These are phyloP conservation scores for Scleromitrula shiraiana DNA, from an alignment of 2,329 filamentous ascomycete species.

Conservation along the genomic window DNA sequence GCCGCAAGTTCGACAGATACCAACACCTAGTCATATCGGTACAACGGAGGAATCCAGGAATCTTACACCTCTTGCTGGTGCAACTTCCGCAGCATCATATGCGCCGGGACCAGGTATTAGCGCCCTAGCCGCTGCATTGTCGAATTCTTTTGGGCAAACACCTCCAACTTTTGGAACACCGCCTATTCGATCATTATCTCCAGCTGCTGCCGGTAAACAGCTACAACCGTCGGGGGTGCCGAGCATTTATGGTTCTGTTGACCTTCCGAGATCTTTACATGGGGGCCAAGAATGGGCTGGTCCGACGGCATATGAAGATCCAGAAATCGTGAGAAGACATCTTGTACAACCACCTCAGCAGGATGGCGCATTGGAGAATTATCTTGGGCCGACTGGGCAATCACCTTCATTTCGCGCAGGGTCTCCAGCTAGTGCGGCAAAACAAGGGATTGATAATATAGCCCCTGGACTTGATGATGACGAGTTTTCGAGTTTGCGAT, in stretches of 20 bases:
- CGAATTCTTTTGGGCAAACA: conserved; percentile 61
- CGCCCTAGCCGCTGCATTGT: conserved; percentile 80
- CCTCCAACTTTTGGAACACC: conserved; percentile 64
- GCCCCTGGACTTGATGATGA: conserved; percentile 49
- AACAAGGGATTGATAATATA: conserved; percentile 26
- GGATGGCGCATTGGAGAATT: conserved; percentile 18
- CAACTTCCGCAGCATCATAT: conserved; percentile 44
- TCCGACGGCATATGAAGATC: conserved; percentile 68
- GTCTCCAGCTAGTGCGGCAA: conserved; percentile 28
- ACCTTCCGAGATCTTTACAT: conserved; percentile 46
- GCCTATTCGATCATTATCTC: conserved; percentile 49
- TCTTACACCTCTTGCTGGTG: conserved; percentile 39
- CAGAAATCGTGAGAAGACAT: conserved; percentile 85
- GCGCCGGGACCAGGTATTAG: conserved; percentile 76
- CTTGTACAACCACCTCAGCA: conserved; percentile 64
- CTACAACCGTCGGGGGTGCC: conserved; percentile 39
- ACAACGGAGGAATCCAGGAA: conserved; percentile 32
- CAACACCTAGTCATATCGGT: conserved; percentile 36
- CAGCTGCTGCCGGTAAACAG: conserved; percentile 39
- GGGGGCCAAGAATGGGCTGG: conserved; percentile 36
- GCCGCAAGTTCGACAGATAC: conserved; percentile 41
- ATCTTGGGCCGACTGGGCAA: conserved; percentile 25
- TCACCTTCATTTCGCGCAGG: conserved; percentile 31
- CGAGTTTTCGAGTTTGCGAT: conserved; percentile 84
- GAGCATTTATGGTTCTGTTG: conserved; percentile 81